Conservation (phyloP, 768 basidiomycete species). For the Chalciporus sphaerocephalus region DNA sequence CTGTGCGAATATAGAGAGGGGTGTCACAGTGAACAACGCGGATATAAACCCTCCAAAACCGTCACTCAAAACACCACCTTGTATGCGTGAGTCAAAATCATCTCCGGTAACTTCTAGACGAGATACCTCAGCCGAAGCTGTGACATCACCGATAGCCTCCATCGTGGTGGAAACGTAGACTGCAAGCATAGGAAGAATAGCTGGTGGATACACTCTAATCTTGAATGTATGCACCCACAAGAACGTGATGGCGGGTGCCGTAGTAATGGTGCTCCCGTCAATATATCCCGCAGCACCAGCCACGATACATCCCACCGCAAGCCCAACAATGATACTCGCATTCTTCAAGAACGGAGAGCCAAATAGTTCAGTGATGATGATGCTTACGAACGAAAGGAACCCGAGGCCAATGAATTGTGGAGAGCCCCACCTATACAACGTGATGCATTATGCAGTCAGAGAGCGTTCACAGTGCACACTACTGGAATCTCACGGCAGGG, state of each 20-base stretch:
- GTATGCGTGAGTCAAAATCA: constrained; percentile 77
- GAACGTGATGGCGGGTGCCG: constrained; percentile 77
- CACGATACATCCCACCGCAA: constrained; percentile 76
- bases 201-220: constrained; percentile 69
- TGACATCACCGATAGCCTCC: constrained; percentile 85
- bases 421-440: constrained; percentile 58
- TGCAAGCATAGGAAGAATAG: constrained; percentile 56
- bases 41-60: constrained; percentile 79
- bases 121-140: constrained; percentile 79
- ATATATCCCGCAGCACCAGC: constrained; percentile 79
- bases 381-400: constrained; percentile 74
- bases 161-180: constrained; percentile 71
- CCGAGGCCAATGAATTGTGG: constrained; percentile 84
- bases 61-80: constrained; percentile 81
- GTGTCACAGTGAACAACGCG: constrained; percentile 76
- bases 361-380: constrained; percentile 76
- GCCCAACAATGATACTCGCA: constrained; percentile 68
- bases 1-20: constrained; percentile 75
- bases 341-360: constrained; percentile 86
- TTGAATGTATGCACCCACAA: constrained; percentile 81
- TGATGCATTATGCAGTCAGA: neutral
- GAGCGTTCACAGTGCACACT: neutral
- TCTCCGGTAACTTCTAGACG: constrained; percentile 66
- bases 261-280: constrained; percentile 55
- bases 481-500: constrained; percentile 49